Percentiles rank a stretch among this genome's conserved stretches.
Conservation (phyloP, 805 yeast genomes). For the Lipomyces yamanashiensis region DNA sequence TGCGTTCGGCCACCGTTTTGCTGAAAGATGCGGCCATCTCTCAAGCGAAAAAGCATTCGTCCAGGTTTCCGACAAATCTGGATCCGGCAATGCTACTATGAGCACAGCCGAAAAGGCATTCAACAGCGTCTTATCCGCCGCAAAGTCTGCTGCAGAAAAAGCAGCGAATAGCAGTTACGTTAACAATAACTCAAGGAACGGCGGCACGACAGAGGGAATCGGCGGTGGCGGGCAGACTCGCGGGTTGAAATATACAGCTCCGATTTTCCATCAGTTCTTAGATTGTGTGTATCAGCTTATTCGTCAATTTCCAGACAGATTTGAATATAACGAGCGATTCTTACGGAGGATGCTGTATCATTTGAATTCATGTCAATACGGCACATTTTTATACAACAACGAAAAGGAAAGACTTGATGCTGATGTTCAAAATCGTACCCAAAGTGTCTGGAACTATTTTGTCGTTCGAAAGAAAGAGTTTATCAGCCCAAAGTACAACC, state of each 20-base stretch:
- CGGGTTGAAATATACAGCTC: constrained; percentile 66
- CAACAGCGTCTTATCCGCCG: constrained; percentile 53
- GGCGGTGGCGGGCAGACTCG: constrained; percentile 19
- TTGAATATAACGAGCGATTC: constrained; percentile 89
- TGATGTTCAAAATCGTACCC: constrained; percentile 55
- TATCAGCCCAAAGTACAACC: constrained; percentile 54
- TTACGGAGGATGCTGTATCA: constrained; percentile 84
- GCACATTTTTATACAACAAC: constrained; percentile 78
- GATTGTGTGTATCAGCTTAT: constrained; percentile 85
- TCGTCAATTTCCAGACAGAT: constrained; percentile 68
- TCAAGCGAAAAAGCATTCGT: constrained; percentile 51
- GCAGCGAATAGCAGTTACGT: constrained; percentile 22
- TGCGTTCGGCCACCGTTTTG: constrained; percentile 89
- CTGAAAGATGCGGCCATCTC: constrained; percentile 80
- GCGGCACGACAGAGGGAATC: constrained; percentile 19
- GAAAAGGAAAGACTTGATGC: constrained; percentile 65
- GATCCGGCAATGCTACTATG: constrained; percentile 39
- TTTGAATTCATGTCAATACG: constrained; percentile 91
- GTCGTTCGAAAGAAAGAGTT: constrained; percentile 75
- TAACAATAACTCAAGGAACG: constrained; percentile 11
- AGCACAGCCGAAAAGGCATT: constrained; percentile 53
- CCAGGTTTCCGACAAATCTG: constrained; percentile 27
- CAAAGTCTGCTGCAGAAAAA: constrained; percentile 41
- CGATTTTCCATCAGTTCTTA: constrained; percentile 90
- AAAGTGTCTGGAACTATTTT: constrained; percentile 94